A percentile compares a stretch with the other conserved stretches of the same genome.
Conservation (phyloP, 202 grass and related monocot genomes). For the Hordeum pubiflorum region DNA sequence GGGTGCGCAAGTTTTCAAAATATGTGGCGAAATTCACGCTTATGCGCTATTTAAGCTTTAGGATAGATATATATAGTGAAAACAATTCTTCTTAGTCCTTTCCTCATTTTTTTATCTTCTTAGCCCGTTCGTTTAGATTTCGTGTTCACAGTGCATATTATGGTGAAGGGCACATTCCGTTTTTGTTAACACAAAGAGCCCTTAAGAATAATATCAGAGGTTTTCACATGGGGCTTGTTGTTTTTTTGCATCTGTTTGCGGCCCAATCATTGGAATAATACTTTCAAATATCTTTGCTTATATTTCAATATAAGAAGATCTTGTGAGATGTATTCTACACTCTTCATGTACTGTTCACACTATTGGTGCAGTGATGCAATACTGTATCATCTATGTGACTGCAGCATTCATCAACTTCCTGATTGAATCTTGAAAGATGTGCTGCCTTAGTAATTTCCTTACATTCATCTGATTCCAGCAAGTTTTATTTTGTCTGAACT, state of each 20-base stretch:
- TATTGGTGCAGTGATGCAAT: not conserved
- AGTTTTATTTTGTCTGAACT: not conserved
- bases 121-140: not conserved
- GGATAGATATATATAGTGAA: not conserved
- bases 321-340: not conserved
- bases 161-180: not conserved
- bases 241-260: not conserved
- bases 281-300: not conserved
- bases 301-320: not conserved
- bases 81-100: not conserved
- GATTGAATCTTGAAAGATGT: not conserved
- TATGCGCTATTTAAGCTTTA: not conserved
- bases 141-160: not conserved
- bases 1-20: not conserved
- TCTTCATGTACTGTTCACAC: not conserved
- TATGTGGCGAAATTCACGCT: not conserved
- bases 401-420: not conserved
- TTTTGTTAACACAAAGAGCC: not conserved
- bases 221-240: not conserved
- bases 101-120: not conserved
- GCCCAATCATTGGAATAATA: not conserved
- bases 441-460: not conserved
- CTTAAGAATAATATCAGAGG: not conserved
- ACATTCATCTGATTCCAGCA: not conserved
- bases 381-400: not conserved